Percentiles rank a stretch among this genome's conserved stretches.
These are phyloP conservation scores for Plasmodium gonderi DNA, from an alignment of 169 alveolate genomes.

Conservation along the genomic window DNA sequence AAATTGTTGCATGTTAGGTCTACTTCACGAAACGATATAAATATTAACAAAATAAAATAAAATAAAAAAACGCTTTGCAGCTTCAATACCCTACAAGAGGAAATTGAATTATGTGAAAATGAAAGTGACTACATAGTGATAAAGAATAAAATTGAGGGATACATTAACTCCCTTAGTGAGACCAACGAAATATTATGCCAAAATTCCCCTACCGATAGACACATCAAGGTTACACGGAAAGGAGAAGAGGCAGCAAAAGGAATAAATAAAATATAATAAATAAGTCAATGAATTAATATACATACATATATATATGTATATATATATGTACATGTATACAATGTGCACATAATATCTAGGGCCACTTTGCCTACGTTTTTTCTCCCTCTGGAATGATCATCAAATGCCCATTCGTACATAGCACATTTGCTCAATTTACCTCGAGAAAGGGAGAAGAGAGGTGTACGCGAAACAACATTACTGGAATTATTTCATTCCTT, in stretches of 20 bases:
- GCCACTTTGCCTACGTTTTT: too few species aligned
- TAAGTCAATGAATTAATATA: neutral
- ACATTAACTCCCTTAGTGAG: conserved; percentile 47
- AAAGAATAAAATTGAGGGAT: conserved; percentile 27
- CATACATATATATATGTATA: too few species aligned
- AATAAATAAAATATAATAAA: neutral
- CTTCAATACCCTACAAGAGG: conserved; percentile 51
- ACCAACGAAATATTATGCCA: conserved; percentile 67
- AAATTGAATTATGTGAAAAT: conserved; percentile 64
- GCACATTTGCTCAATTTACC: too few species aligned
- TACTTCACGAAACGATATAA: too few species aligned
- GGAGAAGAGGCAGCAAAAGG: neutral
- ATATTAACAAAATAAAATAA: too few species aligned
- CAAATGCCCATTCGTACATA: too few species aligned
- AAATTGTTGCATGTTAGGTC: too few species aligned
- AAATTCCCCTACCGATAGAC: conserved; percentile 50
- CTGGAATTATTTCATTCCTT: neutral
- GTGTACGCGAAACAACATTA: too few species aligned
- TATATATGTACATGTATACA: too few species aligned
- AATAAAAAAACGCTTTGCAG: neutral
- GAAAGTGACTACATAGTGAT: conserved; percentile 22
- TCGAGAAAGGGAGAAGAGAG: too few species aligned
- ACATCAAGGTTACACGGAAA: conserved; percentile 19
- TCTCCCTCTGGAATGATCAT: too few species aligned
- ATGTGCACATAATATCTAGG: too few species aligned